Conservation (phyloP, 805 yeast genomes). For the Starmera quercuum region DNA sequence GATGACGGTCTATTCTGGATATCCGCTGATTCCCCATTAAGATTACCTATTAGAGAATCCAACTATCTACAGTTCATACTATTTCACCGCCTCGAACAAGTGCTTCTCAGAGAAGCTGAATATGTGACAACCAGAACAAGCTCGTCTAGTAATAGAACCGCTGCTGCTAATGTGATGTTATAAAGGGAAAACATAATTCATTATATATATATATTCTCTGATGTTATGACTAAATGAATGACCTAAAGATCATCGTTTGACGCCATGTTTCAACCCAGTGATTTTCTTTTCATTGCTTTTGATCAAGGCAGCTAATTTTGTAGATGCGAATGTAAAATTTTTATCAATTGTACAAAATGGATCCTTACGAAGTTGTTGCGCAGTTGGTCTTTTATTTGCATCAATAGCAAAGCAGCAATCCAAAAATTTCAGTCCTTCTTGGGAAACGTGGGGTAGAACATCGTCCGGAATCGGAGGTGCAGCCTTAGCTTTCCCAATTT, state of each 20-base stretch:
- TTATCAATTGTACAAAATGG: conserved; percentile 37
- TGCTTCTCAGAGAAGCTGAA: too few relatives aligned
- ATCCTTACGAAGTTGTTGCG: conserved; percentile 50
- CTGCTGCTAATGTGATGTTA: too few relatives aligned
- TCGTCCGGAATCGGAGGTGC: conserved; percentile 98
- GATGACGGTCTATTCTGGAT: conserved; percentile 49
- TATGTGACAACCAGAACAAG: too few relatives aligned
- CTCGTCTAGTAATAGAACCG: too few relatives aligned
- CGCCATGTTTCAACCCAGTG: conserved; percentile 2
- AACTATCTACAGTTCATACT: conserved; percentile 43
- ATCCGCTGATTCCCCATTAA: conserved; percentile 56
- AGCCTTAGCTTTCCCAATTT: conserved; percentile 73
- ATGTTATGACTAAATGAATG: too few relatives aligned
- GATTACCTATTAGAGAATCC: conserved; percentile 64
- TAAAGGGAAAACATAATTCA: too few relatives aligned
- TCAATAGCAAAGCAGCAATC: conserved; percentile 69
- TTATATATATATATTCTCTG: too few relatives aligned
- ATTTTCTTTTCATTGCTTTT: conserved; percentile 29
- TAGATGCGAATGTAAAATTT: conserved; percentile 42
- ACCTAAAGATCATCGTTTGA: too few relatives aligned
- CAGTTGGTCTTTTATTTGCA: conserved; percentile 87
- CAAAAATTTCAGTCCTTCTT: conserved; percentile 61
- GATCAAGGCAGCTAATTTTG: conserved; percentile 50
- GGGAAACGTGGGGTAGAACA: conserved; percentile 54
- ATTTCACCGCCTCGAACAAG: conserved; percentile 19